Evolutionary conservation across 257 asterid genomes (phyloP).

Genomic region (Handroanthus guayacan): DNA sequence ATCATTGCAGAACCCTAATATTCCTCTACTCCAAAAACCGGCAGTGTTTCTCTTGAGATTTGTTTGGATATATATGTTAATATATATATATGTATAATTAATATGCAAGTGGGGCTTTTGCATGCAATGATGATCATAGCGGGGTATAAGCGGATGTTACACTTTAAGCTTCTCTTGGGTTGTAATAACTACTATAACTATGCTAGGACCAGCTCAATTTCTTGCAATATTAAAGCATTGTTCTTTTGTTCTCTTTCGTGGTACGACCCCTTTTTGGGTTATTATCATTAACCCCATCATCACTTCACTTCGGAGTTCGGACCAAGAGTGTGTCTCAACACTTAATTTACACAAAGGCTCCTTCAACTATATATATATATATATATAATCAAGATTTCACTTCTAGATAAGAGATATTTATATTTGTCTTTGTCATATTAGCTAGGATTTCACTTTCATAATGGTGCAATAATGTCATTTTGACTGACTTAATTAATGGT

Average conservation of each 20-base stretch:
- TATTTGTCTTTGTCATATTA: no score
- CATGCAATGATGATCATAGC: conserved; percentile 36
- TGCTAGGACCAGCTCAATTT: conserved; percentile 40
- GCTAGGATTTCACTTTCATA: no score
- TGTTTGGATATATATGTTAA: background rate
- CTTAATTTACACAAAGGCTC: background rate
- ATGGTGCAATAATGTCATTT: no score
- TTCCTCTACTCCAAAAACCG: conserved; percentile 19
- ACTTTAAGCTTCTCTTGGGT: conserved; percentile 42
- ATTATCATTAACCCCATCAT: conserved; percentile 34
- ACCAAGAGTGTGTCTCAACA: conserved; percentile 23
- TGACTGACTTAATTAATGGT: no score
- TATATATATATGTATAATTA: background rate
- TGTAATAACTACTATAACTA: no score
- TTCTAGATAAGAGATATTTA: background rate
- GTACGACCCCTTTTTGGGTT: conserved; percentile 47
- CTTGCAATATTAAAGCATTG: conserved; percentile 34
- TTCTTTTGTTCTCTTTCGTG: conserved; percentile 46
- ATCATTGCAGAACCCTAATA: conserved; percentile 36
- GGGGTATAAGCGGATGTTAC: conserved; percentile 32
- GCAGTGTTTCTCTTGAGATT: background rate
- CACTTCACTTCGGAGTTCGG: background rate
- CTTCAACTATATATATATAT: background rate
- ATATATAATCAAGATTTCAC: no score
- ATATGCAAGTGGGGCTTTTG: conserved; percentile 31